Evolutionary conservation across 2,329 filamentous ascomycete species (phyloP).

Genomic region (Coleophoma cylindrospora): DNA sequence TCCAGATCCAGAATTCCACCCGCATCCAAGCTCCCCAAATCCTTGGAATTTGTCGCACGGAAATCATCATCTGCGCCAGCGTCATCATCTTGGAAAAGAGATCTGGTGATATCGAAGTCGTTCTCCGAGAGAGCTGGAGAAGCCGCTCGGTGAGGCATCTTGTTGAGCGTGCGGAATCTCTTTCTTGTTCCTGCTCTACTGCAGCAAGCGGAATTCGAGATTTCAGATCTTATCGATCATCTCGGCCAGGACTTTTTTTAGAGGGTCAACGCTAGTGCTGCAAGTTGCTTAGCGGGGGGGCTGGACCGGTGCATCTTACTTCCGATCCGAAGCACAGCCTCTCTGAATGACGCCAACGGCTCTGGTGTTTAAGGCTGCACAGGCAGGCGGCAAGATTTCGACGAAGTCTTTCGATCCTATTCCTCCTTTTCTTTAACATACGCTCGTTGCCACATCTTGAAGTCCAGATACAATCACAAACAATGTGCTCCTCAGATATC

Average conservation of each 20-base stretch:
- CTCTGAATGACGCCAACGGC: background rate
- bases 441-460: too few relatives aligned
- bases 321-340: background rate
- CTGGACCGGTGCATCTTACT: background rate
- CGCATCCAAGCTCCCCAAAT: conserved; percentile 48
- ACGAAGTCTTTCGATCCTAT: background rate
- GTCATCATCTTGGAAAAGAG: conserved; percentile 62
- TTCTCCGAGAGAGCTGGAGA: conserved; percentile 85
- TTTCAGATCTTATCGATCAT: background rate
- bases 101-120: conserved; percentile 83
- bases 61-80: conserved; percentile 41
- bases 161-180: conserved; percentile 9
- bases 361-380: background rate
- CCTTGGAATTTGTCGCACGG: conserved; percentile 25
- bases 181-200: background rate
- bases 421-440: background rate
- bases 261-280: background rate
- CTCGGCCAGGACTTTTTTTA: conserved; percentile 3
- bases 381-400: background rate
- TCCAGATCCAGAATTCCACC: conserved; percentile 58
- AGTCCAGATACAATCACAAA: conserved; percentile 4
- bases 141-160: conserved; percentile 66
- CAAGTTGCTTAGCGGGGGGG: background rate
- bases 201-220: background rate
- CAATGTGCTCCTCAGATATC: conserved; percentile 56